phyloP scores from a whole-genome alignment of 441 rosid genomes.

The Populus hybrid region DNA sequence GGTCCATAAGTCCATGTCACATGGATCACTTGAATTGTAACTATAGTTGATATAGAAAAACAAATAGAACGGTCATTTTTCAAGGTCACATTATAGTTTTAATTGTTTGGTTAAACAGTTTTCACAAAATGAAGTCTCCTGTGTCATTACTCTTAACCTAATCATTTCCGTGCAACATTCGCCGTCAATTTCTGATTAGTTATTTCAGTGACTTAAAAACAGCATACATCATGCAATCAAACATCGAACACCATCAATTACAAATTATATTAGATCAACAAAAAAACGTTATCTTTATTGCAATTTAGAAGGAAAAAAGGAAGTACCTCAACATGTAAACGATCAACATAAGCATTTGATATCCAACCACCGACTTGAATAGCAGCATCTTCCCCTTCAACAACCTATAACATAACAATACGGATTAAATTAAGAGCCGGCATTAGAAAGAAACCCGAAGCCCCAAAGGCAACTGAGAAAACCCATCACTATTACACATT shows the following conservation, averaged over 20 bases:
- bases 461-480: neutral
- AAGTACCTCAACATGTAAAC: conserved; percentile 78
- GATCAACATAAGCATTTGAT: conserved; percentile 78
- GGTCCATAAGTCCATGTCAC: too few species aligned
- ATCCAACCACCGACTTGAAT: conserved; percentile 85
- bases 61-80: neutral
- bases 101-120: too few species aligned
- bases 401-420: conserved; percentile 48
- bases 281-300: neutral
- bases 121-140: too few species aligned
- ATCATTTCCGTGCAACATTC: too few species aligned
- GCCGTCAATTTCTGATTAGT: too few species aligned
- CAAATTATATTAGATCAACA: neutral
- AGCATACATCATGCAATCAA: neutral
- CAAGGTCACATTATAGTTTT: neutral
- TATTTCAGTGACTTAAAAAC: too few species aligned
- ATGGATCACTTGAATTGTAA: too few species aligned
- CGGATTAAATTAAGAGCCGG: neutral
- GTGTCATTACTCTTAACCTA: too few species aligned
- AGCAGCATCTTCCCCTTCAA: conserved; percentile 88
- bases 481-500: too few species aligned
- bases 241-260: neutral
- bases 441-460: conserved; percentile 10
- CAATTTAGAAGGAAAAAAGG: neutral
- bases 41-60: neutral